Conservation (phyloP, 306 rosid genomes). For the Dryas drummondii region DNA sequence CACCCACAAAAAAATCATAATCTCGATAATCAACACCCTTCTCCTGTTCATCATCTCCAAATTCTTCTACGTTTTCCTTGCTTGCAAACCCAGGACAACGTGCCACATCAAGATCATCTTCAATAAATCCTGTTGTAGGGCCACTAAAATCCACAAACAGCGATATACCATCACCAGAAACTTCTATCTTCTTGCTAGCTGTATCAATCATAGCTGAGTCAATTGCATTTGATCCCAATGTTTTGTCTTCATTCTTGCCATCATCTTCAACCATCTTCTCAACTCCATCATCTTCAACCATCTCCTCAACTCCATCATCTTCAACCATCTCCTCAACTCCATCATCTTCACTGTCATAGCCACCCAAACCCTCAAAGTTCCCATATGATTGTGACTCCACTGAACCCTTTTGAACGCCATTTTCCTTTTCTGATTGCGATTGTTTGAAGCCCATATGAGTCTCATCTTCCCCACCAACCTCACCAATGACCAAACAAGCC, state of each 20-base stretch:
- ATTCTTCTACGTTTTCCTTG: slow-evolving; percentile 10
- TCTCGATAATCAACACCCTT: slow-evolving; percentile 16
- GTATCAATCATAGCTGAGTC: slow-evolving; percentile 6
- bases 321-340: slow-evolving; percentile 12
- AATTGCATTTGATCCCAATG: slow-evolving; percentile 17
- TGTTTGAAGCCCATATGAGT: neutral
- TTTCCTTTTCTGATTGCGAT: neutral
- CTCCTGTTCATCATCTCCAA: slow-evolving; percentile 27
- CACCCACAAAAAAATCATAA: slow-evolving; percentile 39
- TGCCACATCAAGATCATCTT: slow-evolving; percentile 20
- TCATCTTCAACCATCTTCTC: slow-evolving; percentile 17
- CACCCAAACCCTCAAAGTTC: slow-evolving; percentile 10
- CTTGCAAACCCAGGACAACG: slow-evolving; percentile 16
- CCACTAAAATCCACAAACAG: slow-evolving; percentile 39
- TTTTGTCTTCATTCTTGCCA: slow-evolving; percentile 15
- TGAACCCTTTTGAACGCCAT: neutral
- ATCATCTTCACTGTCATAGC: neutral
- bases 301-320: slow-evolving; percentile 6
- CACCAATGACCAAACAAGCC: slow-evolving; percentile 10
- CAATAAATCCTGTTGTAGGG: slow-evolving; percentile 17
- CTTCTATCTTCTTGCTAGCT: slow-evolving; percentile 27
- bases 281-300: slow-evolving; percentile 8
- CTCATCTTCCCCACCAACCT: slow-evolving; percentile 23
- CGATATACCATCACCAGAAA: slow-evolving; percentile 37
- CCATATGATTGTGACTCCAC: slow-evolving; percentile 5